Base-by-base conservation (phyloP, 2,329 filamentous ascomycete genomes). In the Cercospora nicotianae region DNA sequence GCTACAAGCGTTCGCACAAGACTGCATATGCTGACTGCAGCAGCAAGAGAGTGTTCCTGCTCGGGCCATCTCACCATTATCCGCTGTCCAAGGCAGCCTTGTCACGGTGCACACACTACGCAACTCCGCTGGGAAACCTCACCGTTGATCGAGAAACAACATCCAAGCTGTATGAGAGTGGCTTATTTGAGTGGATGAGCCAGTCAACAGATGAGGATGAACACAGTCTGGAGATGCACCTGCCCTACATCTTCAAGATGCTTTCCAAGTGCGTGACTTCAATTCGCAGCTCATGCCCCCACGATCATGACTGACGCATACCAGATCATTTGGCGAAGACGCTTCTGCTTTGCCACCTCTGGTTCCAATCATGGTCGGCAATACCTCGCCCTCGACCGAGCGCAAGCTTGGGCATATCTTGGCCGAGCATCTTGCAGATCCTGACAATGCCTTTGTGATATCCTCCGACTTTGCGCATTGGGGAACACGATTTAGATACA, bases 381-480 rank as follows among this genome's bases (percentile, higher is more conserved):
- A 87, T 74, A 93, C 92, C 42, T 86, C 85, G 63, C 81, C 85
- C 0, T 68, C 81, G 0, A 87, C 89, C 2, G 94, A 98, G 80
- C 86, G 87, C 60, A 81, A 79, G 1, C 87, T 91, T 66, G 95
- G 93, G 2, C 75, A 82, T 28, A 78, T 93, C n/a, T 83, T 99
- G 7, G 87, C 91, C 1, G 89, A 91, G 0, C 96, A 95, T 77
- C 81, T 99, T 6, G 83, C 84, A 36, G 91, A 97, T 73, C 87
- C 90, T 0, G 82, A 85, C 12, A 96, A 92, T 69, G 88, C 90
- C 1, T 97, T 98, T 77, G 86, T 99, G 69, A 86, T 98, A 70
- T 95, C 91, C 78, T 97, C 93, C 0, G 95, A 99, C 79, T 99
- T 99, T 79, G 97, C 94, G 72, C 95, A 99, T 80, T 99, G 95